phyloP scores from a whole-genome alignment of 2,329 filamentous ascomycete genomes.

The Onygenales sp. region DNA sequence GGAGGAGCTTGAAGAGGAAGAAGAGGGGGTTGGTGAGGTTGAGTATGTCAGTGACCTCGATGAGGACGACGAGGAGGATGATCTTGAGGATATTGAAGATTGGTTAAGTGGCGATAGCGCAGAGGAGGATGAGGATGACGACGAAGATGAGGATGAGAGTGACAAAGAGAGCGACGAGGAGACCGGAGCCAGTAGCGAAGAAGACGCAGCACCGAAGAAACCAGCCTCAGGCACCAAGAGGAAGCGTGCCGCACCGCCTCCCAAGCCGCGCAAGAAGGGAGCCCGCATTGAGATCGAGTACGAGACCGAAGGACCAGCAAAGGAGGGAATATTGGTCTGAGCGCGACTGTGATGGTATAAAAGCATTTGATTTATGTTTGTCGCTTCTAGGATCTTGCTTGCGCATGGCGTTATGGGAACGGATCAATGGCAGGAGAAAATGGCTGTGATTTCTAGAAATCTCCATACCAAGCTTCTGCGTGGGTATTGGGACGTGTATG shows the following conservation, averaged over 20 bases:
- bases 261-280: constrained; percentile 52
- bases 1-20: constrained; percentile 61
- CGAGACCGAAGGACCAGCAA: constrained; percentile 57
- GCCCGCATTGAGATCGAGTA: constrained; percentile 67
- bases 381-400: not conserved
- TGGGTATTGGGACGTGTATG: not conserved
- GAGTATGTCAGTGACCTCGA: constrained; percentile 92
- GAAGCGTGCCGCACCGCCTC: constrained; percentile 43
- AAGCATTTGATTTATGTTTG: not conserved
- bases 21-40: constrained; percentile 64
- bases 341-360: not conserved
- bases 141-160: constrained; percentile 44
- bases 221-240: constrained; percentile 42
- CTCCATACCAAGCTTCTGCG: not conserved
- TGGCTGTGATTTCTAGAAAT: not conserved
- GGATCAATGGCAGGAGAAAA: not conserved
- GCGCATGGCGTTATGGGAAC: not conserved
- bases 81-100: constrained; percentile 91
- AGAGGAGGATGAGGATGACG: constrained; percentile 38
- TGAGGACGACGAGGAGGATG: constrained; percentile 57
- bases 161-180: constrained; percentile 50
- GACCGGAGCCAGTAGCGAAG: constrained; percentile 42
- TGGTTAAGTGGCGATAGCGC: constrained; percentile 70
- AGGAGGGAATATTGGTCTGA: constrained; percentile 38
- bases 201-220: constrained; percentile 42